These are phyloP conservation scores for Chrysanthemum seticuspe DNA, from an alignment of 129 eudicot species.

Conservation along the genomic window DNA sequence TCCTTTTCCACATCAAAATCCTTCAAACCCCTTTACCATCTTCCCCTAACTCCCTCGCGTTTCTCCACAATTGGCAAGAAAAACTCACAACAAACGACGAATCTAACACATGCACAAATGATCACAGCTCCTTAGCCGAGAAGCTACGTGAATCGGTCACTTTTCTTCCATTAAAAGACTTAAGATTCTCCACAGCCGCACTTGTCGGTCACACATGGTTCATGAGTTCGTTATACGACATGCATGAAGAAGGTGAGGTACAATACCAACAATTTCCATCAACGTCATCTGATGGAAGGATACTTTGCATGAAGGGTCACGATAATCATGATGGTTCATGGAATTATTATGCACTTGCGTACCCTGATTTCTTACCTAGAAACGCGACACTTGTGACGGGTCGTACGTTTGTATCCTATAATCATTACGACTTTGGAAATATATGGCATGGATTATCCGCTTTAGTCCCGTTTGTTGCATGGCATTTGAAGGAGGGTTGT, in stretches of 20 bases:
- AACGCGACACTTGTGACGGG: constrained; percentile 66
- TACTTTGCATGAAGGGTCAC: constrained; percentile 72
- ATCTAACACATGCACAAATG: constrained; percentile 13
- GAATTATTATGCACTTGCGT: constrained; percentile 87
- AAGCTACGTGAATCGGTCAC: constrained; percentile 66
- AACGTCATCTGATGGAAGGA: constrained; percentile 51
- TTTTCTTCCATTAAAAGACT: constrained; percentile 82
- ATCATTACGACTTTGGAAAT: constrained; percentile 60
- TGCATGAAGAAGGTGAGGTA: constrained; percentile 69
- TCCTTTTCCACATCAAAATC: constrained; percentile 63
- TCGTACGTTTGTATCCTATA: constrained; percentile 68
- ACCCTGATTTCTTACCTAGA: constrained; percentile 56
- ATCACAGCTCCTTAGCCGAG: constrained; percentile 25
- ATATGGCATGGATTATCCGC: constrained; percentile 82
- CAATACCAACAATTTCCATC: constrained; percentile 76
- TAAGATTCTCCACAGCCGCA: constrained; percentile 60
- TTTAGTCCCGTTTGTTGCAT: constrained; percentile 68
- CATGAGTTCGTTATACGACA: constrained; percentile 88
- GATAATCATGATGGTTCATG: constrained; percentile 85
- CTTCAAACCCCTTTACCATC: constrained; percentile 45
- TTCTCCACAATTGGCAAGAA: constrained; percentile 40
- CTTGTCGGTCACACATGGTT: constrained; percentile 95
- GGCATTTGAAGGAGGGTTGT: constrained; percentile 64
- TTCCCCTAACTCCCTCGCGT: constrained; percentile 32
- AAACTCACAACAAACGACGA: constrained; percentile 8